These are phyloP conservation scores for Aspergillus biplanus DNA, from an alignment of 495 filamentous ascomycete genomes.

Conservation along the genomic window DNA sequence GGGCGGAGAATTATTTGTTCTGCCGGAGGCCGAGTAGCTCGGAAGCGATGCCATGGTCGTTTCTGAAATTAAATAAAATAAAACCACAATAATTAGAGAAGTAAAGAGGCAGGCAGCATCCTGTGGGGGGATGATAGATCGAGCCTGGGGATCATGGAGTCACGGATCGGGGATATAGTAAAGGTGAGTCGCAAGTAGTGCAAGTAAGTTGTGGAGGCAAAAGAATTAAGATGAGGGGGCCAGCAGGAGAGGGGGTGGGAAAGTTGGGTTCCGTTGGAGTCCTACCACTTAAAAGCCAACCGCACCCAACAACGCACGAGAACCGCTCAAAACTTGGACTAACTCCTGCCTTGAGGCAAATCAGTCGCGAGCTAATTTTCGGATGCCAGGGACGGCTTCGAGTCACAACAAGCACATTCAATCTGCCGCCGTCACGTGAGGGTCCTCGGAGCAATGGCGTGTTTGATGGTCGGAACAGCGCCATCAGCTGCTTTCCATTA, in stretches of 20 bases:
- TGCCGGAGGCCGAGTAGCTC: constrained; percentile 35
- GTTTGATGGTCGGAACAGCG: not conserved
- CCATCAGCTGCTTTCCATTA: not conserved
- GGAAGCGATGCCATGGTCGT: constrained; percentile 45
- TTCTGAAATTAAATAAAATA: too few species aligned
- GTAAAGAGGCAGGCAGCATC: constrained; percentile 17
- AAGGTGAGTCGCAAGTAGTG: not conserved
- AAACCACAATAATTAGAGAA: constrained; percentile 5
- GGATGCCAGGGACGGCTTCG: constrained; percentile 19
- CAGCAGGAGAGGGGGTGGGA: not conserved
- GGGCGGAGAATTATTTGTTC: constrained; percentile 35
- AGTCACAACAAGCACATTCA: not conserved
- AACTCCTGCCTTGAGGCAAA: not conserved
- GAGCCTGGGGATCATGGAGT: constrained; percentile 1
- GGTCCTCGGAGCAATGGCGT: not conserved
- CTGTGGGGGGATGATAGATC: constrained; percentile 12
- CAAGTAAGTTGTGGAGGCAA: not conserved
- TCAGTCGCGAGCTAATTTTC: constrained; percentile 7
- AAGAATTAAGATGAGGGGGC: constrained; percentile 3
- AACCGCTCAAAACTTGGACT: not conserved
- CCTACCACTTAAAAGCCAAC: not conserved
- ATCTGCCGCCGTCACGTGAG: constrained; percentile 5
- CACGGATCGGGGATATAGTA: not conserved
- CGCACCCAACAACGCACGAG: not conserved
- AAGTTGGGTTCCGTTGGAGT: constrained; percentile 5